Base-by-base conservation (phyloP, 176 grass and related monocot species). In the Lolium rigidum region DNA sequence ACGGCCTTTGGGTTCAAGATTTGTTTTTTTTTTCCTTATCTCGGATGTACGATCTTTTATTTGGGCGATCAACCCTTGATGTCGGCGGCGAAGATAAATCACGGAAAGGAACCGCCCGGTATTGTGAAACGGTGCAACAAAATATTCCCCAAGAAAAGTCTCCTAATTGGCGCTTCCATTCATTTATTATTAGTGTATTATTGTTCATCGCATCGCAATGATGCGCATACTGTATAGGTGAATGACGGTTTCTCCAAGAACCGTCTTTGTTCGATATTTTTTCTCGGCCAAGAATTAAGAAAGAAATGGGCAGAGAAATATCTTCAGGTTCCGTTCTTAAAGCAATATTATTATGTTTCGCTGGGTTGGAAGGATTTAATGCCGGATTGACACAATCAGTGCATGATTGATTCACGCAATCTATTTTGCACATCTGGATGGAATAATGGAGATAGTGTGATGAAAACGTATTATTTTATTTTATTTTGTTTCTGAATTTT, bases 21-120 rank as follows among this genome's bases (percentile, higher is more conserved):
- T 77, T 41, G 10, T 20, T 51, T 85, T 0, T 8, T 0, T 24
- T 6, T 52, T 12, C 15, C 63, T 14, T 35, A 44, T 38, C 43
- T 66, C 37, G 22, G 24, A 24, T 50, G 73, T 20, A 20, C 24
- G 17, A 11, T n/a, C 51, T 62, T 50, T 28, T 37, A 43, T 3
- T 89, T 43, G 67, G 10, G 11, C 17, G 47, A 86, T 49, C 52
- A 67, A 21, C 63, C 15, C 78, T 70, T 46, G 79, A 78, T 78
- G 72, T 78, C 9, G 64, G 35, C 72, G 62, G 48, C n/a, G 0
- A 58, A 37, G 10, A 20, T 8, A 58, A 43, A 56, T 0, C 39
- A 44, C 6, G 22, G 13, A 66, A 48, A 17, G 22, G 22, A 78
- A 62, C 54, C 54, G 43, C 35, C 54, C 5, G 31, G 28, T 83